These are phyloP conservation scores for Puccinia brachypodii DNA, from an alignment of 1,284 basidiomycete species.

Conservation along the genomic window DNA sequence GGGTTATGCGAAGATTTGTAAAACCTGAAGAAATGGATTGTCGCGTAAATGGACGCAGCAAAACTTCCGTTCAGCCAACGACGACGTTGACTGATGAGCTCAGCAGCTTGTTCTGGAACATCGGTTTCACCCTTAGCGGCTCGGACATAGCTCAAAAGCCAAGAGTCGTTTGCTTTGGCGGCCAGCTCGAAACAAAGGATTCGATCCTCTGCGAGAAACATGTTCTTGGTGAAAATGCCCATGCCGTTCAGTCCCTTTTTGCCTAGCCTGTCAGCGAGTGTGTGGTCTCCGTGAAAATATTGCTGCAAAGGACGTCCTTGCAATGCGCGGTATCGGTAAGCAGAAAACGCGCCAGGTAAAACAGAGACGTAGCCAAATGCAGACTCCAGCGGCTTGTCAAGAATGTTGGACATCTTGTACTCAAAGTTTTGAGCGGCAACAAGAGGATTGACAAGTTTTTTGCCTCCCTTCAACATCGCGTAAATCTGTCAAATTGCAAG, in stretches of 20 bases:
- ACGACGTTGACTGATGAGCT: constrained; percentile 90
- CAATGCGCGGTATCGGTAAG: constrained; percentile 87
- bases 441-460: constrained; percentile 87
- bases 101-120: constrained; percentile 74
- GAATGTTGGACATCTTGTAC: constrained; percentile 96
- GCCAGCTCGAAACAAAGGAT: constrained; percentile 96
- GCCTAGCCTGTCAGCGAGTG: constrained; percentile 81
- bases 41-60: constrained; percentile 88
- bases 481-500: constrained; percentile 65
- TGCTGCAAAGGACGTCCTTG: constrained; percentile 88
- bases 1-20: constrained; percentile 77
- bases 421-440: constrained; percentile 86
- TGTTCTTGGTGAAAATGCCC: constrained; percentile 61
- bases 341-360: constrained; percentile 92
- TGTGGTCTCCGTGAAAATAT: constrained; percentile 97
- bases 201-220: constrained; percentile 79
- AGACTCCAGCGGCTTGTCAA: constrained; percentile 87
- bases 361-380: constrained; percentile 89
- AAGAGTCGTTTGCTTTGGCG: constrained; percentile 68
- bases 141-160: constrained; percentile 50
- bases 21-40: constrained; percentile 90
- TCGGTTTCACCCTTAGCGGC: constrained; percentile 81
- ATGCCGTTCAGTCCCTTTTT: constrained; percentile 93
- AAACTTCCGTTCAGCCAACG: constrained; percentile 97
- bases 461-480: constrained; percentile 89